Conservation (phyloP, 495 filamentous ascomycete species). For the Penicillium alfredii region DNA sequence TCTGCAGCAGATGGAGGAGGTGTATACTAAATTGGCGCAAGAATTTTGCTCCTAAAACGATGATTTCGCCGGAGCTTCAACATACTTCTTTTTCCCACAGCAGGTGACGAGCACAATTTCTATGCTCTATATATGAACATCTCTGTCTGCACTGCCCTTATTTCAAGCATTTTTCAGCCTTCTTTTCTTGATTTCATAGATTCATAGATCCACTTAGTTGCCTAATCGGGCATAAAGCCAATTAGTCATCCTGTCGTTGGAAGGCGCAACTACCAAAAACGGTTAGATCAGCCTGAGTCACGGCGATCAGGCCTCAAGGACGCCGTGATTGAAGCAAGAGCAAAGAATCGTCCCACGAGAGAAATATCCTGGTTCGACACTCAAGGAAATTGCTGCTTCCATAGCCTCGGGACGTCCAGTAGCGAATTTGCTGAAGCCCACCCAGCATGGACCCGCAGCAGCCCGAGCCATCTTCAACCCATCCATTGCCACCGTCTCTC, state of each 20-base stretch:
- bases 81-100: background rate
- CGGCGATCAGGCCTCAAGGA: background rate
- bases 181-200: too few species aligned
- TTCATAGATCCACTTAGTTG: too few species aligned
- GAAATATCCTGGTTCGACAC: too few species aligned
- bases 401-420: too few species aligned
- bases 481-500: conserved; percentile 9
- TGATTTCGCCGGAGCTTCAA: background rate
- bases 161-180: background rate
- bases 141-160: too few species aligned
- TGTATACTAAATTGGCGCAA: conserved; percentile 18
- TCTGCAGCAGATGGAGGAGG: conserved; percentile 18
- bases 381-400: too few species aligned
- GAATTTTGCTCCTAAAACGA: conserved; percentile 25
- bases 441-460: conserved; percentile 8
- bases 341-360: too few species aligned
- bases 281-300: background rate
- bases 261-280: background rate
- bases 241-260: background rate
- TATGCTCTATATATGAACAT: too few species aligned
- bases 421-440: too few species aligned
- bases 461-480: conserved; percentile 3
- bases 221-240: too few species aligned
- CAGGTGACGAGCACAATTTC: too few species aligned
- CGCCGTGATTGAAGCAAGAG: too few species aligned